Conservation (phyloP, 352 stramenopile genomes). For the Globisporangium mamillatum region DNA sequence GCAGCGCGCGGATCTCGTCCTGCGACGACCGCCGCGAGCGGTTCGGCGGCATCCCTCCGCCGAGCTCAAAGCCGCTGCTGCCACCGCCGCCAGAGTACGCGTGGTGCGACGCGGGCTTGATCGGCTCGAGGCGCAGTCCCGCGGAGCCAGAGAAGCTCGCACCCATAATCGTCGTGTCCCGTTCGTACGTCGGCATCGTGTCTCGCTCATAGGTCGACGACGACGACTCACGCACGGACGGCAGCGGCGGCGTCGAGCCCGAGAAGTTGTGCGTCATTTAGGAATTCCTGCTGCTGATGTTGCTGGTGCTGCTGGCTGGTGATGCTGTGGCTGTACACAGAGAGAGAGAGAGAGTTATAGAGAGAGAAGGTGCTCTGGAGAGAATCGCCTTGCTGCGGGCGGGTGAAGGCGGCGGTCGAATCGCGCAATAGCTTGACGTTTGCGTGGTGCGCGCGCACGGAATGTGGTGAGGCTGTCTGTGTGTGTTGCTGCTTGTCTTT, state of each 20-base stretch:
- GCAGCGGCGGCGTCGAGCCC: conserved; percentile 11
- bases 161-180: conserved; percentile 19
- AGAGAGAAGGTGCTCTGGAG: neutral
- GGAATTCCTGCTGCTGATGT: neutral
- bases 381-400: conserved; percentile 1
- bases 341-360: neutral
- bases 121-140: conserved; percentile 18
- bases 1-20: conserved; percentile 71
- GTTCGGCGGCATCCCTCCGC: neutral
- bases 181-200: conserved; percentile 13
- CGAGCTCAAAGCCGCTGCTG: conserved; percentile 7
- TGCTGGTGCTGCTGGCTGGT: neutral
- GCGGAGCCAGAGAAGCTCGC: conserved; percentile 7
- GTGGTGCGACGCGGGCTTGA: conserved; percentile 7
- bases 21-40: conserved; percentile 46
- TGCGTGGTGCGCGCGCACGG: neutral
- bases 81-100: neutral
- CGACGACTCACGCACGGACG: conserved; percentile 16
- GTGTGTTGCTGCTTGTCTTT: conserved; percentile 2
- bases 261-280: conserved; percentile 1
- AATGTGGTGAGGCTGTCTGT: neutral
- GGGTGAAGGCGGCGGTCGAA: neutral
- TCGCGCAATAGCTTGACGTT: conserved; percentile 1
- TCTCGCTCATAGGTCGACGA: conserved; percentile 15
- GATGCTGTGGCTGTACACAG: neutral